Evolutionary conservation across 1,284 basidiomycete genomes (phyloP).

Genomic region (Melampsora occidentalis): DNA sequence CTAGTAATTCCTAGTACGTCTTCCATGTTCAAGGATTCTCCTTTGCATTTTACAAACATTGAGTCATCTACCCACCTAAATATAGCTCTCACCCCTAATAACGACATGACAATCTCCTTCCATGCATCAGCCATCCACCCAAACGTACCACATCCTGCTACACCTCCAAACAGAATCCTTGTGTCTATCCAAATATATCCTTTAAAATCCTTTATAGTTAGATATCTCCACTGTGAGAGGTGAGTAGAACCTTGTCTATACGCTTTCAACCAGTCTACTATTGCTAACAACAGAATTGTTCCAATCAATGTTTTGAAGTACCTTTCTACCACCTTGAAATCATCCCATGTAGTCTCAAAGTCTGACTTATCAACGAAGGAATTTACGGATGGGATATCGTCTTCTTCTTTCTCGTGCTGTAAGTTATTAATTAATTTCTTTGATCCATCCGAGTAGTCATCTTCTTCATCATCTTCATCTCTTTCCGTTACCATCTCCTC

Average conservation of each 20-base stretch:
- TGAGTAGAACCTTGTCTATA: slow-evolving; percentile 6
- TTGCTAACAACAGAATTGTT: neutral
- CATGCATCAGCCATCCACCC: neutral
- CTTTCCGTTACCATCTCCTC: too few relatives aligned
- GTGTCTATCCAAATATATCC: neutral
- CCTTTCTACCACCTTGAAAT: neutral
- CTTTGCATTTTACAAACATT: neutral
- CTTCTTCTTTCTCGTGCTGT: neutral
- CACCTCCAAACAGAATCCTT: neutral
- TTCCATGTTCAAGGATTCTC: neutral
- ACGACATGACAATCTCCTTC: neutral
- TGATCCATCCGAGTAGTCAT: too few relatives aligned
- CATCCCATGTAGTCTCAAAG: slow-evolving; percentile 15
- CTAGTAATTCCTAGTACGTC: neutral
- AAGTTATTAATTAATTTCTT: too few relatives aligned
- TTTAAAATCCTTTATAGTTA: neutral
- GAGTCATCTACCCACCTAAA: neutral
- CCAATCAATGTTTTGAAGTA: neutral
- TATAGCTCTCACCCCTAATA: neutral
- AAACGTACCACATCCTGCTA: slow-evolving; percentile 5
- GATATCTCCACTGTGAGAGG: neutral
- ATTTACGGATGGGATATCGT: neutral
- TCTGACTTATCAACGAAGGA: neutral
- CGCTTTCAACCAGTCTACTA: slow-evolving; percentile 12
- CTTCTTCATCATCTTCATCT: too few relatives aligned